These are phyloP conservation scores for Xylariaceae sp. DNA, from an alignment of 2,329 filamentous ascomycete species.

Conservation along the genomic window DNA sequence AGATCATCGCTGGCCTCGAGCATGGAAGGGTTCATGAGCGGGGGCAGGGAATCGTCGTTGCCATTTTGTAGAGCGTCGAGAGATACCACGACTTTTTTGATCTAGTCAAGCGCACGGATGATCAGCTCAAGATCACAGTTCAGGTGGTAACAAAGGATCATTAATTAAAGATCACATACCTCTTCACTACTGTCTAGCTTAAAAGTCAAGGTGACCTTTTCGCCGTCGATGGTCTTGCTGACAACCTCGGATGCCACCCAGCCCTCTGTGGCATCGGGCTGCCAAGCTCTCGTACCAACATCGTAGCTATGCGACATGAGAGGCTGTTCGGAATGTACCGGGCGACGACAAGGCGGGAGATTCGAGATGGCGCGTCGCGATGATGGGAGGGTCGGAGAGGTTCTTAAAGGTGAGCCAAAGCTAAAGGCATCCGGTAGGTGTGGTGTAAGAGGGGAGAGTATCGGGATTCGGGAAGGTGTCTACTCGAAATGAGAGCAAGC, in stretches of 20 bases:
- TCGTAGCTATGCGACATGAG: constrained; percentile 91
- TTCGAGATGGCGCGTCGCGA: constrained; percentile 21
- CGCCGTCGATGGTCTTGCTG: constrained; percentile 75
- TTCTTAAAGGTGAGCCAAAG: constrained; percentile 24
- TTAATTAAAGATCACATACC: constrained; percentile 44
- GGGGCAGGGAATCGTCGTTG: constrained; percentile 73
- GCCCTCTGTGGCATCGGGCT: constrained; percentile 91
- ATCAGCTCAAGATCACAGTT: constrained; percentile 11
- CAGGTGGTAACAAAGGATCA: not conserved
- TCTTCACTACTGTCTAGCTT: constrained; percentile 79
- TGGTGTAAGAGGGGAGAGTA: constrained; percentile 14
- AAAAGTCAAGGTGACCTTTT: constrained; percentile 85
- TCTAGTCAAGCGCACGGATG: constrained; percentile 42
- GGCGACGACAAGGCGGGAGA: constrained; percentile 11
- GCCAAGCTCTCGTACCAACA: constrained; percentile 95
- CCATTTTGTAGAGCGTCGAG: constrained; percentile 69
- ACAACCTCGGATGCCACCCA: constrained; percentile 95
- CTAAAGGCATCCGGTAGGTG: constrained; percentile 29
- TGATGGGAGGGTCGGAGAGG: constrained; percentile 13
- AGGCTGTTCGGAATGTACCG: constrained; percentile 24
- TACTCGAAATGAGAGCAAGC: constrained; percentile 17
- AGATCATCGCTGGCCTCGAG: constrained; percentile 97
- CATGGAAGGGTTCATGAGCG: constrained; percentile 96
- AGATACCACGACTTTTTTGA: constrained; percentile 73
- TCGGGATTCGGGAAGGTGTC: constrained; percentile 19